phyloP scores from a whole-genome alignment of 1,139 yeast genomes.

The Scheffersomyces insectosa region DNA sequence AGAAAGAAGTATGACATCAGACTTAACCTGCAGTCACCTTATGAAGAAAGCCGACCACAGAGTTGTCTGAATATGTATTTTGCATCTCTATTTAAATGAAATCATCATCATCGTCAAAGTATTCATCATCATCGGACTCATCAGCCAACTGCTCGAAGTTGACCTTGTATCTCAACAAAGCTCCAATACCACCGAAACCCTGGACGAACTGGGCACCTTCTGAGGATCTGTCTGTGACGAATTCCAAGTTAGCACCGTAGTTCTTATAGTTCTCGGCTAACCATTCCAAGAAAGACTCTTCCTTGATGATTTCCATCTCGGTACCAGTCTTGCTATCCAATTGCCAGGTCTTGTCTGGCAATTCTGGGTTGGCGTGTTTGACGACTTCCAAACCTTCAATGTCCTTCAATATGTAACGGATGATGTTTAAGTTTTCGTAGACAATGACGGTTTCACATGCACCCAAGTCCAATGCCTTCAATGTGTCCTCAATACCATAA shows the following conservation, averaged over 20 bases:
- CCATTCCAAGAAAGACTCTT: constrained; percentile 91
- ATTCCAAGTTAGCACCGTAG: constrained; percentile 93
- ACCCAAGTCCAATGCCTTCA: constrained; percentile 94
- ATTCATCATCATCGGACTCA: constrained; percentile 84
- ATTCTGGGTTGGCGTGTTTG: constrained; percentile 70
- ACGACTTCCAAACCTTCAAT: constrained; percentile 76
- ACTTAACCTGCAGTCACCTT: not conserved
- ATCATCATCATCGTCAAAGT: constrained; percentile 71
- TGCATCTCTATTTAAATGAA: constrained; percentile 31
- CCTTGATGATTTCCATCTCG: constrained; percentile 84
- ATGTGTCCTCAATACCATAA: constrained; percentile 94
- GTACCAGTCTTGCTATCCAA: constrained; percentile 82
- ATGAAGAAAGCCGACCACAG: not conserved
- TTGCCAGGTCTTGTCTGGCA: constrained; percentile 75
- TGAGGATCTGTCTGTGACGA: constrained; percentile 92
- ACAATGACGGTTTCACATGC: constrained; percentile 93
- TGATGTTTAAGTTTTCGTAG: constrained; percentile 82
- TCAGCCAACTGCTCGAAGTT: constrained; percentile 93
- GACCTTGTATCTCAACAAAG: constrained; percentile 90
- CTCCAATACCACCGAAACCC: constrained; percentile 99
- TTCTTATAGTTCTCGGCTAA: constrained; percentile 92
- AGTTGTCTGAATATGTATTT: not conserved
- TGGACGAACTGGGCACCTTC: constrained; percentile 98
- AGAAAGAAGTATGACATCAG: not conserved
- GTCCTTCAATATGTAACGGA: constrained; percentile 84